A percentile compares a stretch with the other conserved stretches of the same genome.
Evolutionary conservation across 2,329 filamentous ascomycete species (phyloP).

Genomic region (Aspergillus tanneri): DNA sequence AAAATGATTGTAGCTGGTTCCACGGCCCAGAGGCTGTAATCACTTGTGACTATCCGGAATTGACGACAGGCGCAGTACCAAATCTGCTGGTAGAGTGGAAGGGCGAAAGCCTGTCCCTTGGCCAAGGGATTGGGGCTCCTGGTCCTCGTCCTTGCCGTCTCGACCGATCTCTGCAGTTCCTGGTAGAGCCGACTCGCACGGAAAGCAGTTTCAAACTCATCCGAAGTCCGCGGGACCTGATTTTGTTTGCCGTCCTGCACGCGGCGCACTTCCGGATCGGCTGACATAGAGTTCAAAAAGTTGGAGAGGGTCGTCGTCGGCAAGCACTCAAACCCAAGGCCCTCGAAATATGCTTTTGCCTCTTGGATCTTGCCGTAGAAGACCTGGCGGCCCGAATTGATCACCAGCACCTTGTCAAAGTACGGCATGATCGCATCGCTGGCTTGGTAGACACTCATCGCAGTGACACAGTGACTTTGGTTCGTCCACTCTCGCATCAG

Average conservation of each 20-base stretch:
- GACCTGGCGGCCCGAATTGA: constrained; percentile 69
- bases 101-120: neutral
- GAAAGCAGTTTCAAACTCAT: constrained; percentile 1
- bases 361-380: constrained; percentile 67
- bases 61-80: constrained; percentile 5
- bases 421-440: constrained; percentile 72
- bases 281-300: constrained; percentile 63
- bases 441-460: constrained; percentile 78
- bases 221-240: constrained; percentile 1
- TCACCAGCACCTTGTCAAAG: constrained; percentile 78
- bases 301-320: constrained; percentile 74
- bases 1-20: constrained; percentile 8
- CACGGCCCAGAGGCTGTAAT: constrained; percentile 2
- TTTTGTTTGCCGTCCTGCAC: neutral
- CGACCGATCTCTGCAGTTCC: neutral
- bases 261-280: neutral
- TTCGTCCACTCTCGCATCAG: constrained; percentile 71
- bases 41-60: constrained; percentile 5
- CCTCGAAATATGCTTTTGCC: constrained; percentile 52
- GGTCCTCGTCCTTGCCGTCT: neutral
- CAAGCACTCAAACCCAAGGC: constrained; percentile 67
- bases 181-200: neutral
- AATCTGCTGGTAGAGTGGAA: constrained; percentile 3
- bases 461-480: constrained; percentile 67
- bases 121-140: neutral